Conservation (phyloP, 2,329 filamentous ascomycete genomes). For the Fusarium protoensiforme region DNA sequence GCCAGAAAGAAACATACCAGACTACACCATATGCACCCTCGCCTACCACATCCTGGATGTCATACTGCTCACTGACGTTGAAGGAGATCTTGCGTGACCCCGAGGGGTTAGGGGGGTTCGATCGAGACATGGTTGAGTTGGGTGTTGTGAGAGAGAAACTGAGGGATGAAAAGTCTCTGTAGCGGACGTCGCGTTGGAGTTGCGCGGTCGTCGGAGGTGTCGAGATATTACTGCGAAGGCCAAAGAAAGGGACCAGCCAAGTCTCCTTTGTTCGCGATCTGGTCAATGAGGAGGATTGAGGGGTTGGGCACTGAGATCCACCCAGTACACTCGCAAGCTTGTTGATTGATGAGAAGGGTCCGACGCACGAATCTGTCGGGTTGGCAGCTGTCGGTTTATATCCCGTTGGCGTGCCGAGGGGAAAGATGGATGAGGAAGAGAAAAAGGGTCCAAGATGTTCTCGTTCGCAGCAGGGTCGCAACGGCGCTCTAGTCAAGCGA, state of each 20-base stretch:
- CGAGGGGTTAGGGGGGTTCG: slow-evolving; percentile 66
- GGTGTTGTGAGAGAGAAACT: slow-evolving; percentile 1
- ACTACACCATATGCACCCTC: slow-evolving; percentile 99
- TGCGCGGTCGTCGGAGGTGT: slow-evolving; percentile 22
- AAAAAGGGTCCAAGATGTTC: slow-evolving; percentile 24
- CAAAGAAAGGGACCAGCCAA: slow-evolving; percentile 38
- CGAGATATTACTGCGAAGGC: slow-evolving; percentile 22
- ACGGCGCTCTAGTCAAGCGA: slow-evolving; percentile 25
- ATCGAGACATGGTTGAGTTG: slow-evolving; percentile 60
- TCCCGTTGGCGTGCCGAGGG: slow-evolving; percentile 4
- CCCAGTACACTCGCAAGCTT: slow-evolving; percentile 30
- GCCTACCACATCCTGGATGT: slow-evolving; percentile 99
- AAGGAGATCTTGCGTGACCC: slow-evolving; percentile 96
- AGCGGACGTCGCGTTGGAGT: slow-evolving; percentile 6
- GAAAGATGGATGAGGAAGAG: slow-evolving; percentile 10
- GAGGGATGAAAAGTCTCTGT: slow-evolving; percentile 2
- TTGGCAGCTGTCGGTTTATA: slow-evolving; percentile 20
- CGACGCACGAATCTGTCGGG: slow-evolving; percentile 4
- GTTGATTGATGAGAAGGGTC: slow-evolving; percentile 10
- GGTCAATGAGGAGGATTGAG: slow-evolving; percentile 35
- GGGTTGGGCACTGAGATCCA: slow-evolving; percentile 34
- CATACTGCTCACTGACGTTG: slow-evolving; percentile 99
- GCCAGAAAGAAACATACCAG: slow-evolving; percentile 73
- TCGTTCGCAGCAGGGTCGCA: slow-evolving; percentile 13
- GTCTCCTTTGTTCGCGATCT: slow-evolving; percentile 40